These are phyloP conservation scores for Yamadazyma atlantica DNA, from an alignment of 1,139 yeast species.

Conservation along the genomic window DNA sequence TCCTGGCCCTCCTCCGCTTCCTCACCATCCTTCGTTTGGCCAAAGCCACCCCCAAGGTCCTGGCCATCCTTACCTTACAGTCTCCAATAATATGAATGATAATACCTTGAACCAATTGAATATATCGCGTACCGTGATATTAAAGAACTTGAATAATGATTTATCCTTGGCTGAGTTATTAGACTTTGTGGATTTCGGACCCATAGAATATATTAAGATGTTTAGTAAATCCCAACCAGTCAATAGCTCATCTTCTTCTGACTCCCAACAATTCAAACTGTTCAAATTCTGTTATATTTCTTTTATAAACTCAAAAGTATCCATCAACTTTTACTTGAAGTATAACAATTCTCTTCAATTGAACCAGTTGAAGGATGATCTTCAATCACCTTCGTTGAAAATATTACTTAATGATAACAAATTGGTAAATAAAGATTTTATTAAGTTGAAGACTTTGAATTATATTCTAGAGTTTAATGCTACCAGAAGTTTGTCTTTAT, in stretches of 20 bases:
- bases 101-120: constrained; percentile 32
- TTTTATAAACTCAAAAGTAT: constrained; percentile 38
- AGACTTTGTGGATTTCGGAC: constrained; percentile 40
- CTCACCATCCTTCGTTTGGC: constrained; percentile 2
- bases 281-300: constrained; percentile 38
- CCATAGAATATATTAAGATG: constrained; percentile 44
- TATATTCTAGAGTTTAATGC: constrained; percentile 43
- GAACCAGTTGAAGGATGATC: constrained; percentile 23
- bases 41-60: constrained; percentile 1
- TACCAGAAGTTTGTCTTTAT: constrained; percentile 33
- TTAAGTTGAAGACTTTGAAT: constrained; percentile 43
- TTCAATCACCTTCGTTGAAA: constrained; percentile 32
- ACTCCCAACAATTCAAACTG: constrained; percentile 23
- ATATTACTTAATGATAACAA: constrained; percentile 31
- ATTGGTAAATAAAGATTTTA: constrained; percentile 28
- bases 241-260: not conserved
- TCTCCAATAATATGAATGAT: constrained; percentile 17
- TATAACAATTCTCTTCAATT: constrained; percentile 32
- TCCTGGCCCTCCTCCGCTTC: not conserved
- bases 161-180: constrained; percentile 32
- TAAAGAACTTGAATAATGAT: constrained; percentile 29
- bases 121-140: constrained; percentile 38
- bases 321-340: constrained; percentile 35
- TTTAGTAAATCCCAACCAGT: constrained; percentile 19
- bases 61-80: constrained; percentile 6